Evolutionary conservation across 768 basidiomycete species (phyloP).

Genomic region (Gymnopilus junonius): DNA sequence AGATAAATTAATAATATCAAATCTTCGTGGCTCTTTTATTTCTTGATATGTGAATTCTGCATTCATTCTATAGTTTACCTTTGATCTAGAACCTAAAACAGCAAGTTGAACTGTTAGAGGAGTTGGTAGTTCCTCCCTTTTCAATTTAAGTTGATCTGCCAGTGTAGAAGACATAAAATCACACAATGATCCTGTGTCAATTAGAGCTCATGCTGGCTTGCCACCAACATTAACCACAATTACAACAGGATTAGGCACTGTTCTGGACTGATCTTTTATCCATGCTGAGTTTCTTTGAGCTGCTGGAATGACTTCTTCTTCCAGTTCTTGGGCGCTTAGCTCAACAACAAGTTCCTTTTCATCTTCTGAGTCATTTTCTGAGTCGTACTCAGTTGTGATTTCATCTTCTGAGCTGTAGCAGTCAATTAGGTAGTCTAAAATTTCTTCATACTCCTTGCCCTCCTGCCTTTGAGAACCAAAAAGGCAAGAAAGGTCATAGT

Average conservation of each 20-base stretch:
- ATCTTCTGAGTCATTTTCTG: not conserved
- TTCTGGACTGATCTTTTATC: conserved; percentile 10
- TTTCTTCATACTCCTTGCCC: not conserved
- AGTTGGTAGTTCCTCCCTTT: conserved; percentile 28
- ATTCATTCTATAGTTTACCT: conserved; percentile 31
- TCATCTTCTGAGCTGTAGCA: not conserved
- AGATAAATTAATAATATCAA: conserved; percentile 43
- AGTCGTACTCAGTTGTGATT: not conserved
- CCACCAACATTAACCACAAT: conserved; percentile 35
- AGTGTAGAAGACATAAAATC: conserved; percentile 31
- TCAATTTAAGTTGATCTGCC: conserved; percentile 36
- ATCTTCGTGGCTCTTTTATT: conserved; percentile 26
- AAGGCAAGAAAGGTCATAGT: not conserved
- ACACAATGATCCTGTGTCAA: conserved; percentile 42
- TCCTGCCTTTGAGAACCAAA: not conserved
- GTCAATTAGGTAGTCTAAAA: not conserved
- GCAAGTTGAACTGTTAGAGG: conserved; percentile 41
- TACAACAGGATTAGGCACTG: conserved; percentile 33
- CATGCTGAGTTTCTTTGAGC: conserved; percentile 10
- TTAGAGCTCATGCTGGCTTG: conserved; percentile 30
- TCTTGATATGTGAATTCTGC: conserved; percentile 36
- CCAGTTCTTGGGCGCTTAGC: not conserved
- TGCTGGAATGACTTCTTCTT: not conserved
- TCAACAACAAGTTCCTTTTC: not conserved
- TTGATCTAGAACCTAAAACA: conserved; percentile 40